Base-by-base conservation (phyloP, 805 yeast genomes). In the Saccharomycopsis amapae region DNA sequence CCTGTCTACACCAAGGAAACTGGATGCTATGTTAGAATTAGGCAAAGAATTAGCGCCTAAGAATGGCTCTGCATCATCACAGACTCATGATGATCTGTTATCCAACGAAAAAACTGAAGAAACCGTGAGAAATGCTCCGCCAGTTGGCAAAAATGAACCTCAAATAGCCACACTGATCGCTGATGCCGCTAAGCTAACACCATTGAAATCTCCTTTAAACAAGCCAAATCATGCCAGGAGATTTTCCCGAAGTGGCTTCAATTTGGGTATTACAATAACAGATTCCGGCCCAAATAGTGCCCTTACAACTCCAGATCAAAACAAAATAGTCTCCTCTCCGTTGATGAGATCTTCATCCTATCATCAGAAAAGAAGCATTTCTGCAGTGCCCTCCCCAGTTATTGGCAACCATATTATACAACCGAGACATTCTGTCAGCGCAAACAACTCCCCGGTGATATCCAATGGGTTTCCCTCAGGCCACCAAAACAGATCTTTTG, bases 181-280 rank as follows among this genome's bases (percentile, higher is more conserved):
- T 12, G 32, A n/a, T 12, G 32, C 32, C 19, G 10, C 17, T 9
- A 33, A 33, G n/a, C 37, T 33, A 9, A 33, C 7, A 9, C 37
- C 37, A 7, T 17, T 33, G 19, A 33, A 33, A 33, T 9, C 37
- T 9, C 37, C 37, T 33, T 33, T 33, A 15, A 33, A n/a, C 10
- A 10, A 28, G 32, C 32, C 32, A 5, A 32, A 25, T 37, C 23
- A 38, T n/a, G 25, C 35, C 10, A 19, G 52, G 12, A 20, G 49
- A 22, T 49, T 45, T 24, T 45, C 49, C 9, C 38, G 52, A 22
- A n/a, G 33, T 18, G 52, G 52, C 2, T 38, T 49, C 37, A 49
- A 45, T 23, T 24, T 49, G 3, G 52, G 49, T 4, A 44, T 49
- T 24, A 37, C 46, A 17, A 41, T 49, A 15, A 48, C 48, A n/a